A percentile compares a stretch with the other conserved stretches of the same genome.
These are phyloP conservation scores for Penicillium canariense DNA, from an alignment of 495 filamentous ascomycete genomes.

Conservation along the genomic window DNA sequence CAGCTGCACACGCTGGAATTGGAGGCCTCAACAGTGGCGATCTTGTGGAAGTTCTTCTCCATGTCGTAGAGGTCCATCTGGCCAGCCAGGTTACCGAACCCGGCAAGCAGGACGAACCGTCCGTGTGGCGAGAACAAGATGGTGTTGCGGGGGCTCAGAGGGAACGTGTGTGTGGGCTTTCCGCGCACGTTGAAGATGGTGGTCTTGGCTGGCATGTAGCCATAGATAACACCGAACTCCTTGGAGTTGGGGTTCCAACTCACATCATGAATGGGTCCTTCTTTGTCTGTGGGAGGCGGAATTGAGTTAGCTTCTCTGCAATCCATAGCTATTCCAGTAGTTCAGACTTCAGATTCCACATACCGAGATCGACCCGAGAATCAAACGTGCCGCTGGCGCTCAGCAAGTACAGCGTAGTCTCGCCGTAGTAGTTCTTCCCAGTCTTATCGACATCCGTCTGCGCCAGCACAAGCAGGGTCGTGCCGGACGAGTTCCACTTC, in stretches of 20 bases:
- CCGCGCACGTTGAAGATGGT: conserved; percentile 92
- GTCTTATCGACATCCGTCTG: conserved; percentile 98
- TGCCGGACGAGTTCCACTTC: conserved; percentile 93
- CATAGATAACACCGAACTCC: conserved; percentile 96
- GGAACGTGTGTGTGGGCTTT: conserved; percentile 74
- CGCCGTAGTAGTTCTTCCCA: conserved; percentile 98
- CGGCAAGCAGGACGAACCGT: conserved; percentile 87
- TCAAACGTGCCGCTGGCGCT: conserved; percentile 91
- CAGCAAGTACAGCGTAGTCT: conserved; percentile 94
- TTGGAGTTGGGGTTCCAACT: conserved; percentile 96
- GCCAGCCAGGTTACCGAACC: conserved; percentile 94
- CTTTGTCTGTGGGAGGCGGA: conserved; percentile 66
- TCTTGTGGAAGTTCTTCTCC: conserved; percentile 84
- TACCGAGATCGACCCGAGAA: conserved; percentile 80
- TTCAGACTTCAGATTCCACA: background rate
- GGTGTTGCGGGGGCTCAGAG: conserved; percentile 86
- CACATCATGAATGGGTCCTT: conserved; percentile 97
- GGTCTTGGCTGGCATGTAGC: conserved; percentile 96
- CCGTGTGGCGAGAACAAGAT: conserved; percentile 93
- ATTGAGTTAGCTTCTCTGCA: background rate
- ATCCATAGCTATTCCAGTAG: background rate
- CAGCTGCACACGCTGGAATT: conserved; percentile 94
- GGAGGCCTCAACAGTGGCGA: conserved; percentile 91
- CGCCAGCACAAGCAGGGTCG: conserved; percentile 87
- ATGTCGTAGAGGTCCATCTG: conserved; percentile 98